Evolutionary conservation across 1,139 yeast species (phyloP).

Genomic region (Groenewaldozyma sp.): DNA sequence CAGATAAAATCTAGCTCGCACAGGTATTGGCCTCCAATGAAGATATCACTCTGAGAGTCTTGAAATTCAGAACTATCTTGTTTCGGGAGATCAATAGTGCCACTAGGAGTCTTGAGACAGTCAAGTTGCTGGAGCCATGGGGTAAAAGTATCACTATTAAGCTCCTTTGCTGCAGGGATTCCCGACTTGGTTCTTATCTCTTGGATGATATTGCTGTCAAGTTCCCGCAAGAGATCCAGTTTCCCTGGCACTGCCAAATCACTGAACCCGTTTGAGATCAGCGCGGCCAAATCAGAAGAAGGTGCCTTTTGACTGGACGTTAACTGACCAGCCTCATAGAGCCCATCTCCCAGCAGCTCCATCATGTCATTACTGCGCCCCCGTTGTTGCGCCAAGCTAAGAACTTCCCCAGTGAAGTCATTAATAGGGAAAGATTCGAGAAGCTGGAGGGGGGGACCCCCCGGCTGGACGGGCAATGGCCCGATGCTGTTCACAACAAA

Average conservation of each 20-base stretch:
- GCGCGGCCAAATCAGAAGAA: neutral
- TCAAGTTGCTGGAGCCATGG: no score
- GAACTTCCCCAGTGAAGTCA: constrained; percentile 33
- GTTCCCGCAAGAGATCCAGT: no score
- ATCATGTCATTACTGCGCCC: no score
- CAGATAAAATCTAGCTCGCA: neutral
- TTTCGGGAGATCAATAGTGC: neutral
- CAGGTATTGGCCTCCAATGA: neutral
- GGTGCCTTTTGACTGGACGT: neutral
- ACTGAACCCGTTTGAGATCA: neutral
- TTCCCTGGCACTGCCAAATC: no score
- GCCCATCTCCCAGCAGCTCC: neutral
- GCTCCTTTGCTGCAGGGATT: neutral
- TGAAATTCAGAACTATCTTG: no score
- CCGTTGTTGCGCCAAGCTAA: constrained; percentile 9
- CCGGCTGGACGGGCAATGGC: no score
- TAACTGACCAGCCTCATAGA: neutral
- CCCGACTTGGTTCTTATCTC: neutral
- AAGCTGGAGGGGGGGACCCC: no score
- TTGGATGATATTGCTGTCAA: no score
- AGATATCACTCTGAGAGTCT: no score
- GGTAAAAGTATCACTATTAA: neutral
- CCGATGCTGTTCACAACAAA: no score
- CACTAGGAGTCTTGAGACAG: no score
- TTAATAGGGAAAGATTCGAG: constrained; percentile 39